phyloP scores from a whole-genome alignment of 495 filamentous ascomycete species.

The Penicillium steckii region DNA sequence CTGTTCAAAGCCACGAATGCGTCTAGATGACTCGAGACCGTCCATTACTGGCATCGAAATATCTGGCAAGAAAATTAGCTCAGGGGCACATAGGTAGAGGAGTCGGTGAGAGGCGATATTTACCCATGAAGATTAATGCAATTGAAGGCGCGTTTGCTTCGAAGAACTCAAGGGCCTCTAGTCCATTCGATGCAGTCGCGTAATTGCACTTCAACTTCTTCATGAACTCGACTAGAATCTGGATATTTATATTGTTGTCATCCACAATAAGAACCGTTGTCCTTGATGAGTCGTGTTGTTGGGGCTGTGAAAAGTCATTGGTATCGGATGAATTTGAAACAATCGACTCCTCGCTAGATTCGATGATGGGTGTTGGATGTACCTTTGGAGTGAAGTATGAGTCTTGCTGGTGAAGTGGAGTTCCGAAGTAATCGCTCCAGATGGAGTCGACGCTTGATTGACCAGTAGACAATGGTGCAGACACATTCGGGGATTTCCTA shows the following conservation, averaged over 20 bases:
- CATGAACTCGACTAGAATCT: constrained; percentile 36
- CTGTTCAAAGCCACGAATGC: constrained; percentile 47
- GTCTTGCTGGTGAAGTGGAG: no score
- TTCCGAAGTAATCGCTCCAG: no score
- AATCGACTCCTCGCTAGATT: no score
- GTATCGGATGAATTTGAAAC: neutral
- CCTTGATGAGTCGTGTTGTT: constrained; percentile 8
- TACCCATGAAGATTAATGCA: constrained; percentile 52
- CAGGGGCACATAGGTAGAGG: neutral
- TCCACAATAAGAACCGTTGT: constrained; percentile 30
- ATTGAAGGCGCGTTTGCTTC: constrained; percentile 28
- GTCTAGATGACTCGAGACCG: constrained; percentile 49
- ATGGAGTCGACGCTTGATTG: no score
- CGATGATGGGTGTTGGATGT: no score
- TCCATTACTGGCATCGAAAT: constrained; percentile 64
- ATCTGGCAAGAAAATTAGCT: constrained; percentile 22
- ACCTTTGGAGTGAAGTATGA: no score
- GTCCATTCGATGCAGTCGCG: constrained; percentile 46
- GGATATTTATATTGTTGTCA: constrained; percentile 39
- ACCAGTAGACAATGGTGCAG: no score
- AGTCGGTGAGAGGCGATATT: neutral
- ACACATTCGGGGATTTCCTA: no score
- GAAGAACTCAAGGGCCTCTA: constrained; percentile 50
- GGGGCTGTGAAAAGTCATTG: no score
- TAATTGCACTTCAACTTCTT: constrained; percentile 29